Base-by-base conservation (phyloP, 495 filamentous ascomycete genomes). In the Xylaria grammica region DNA sequence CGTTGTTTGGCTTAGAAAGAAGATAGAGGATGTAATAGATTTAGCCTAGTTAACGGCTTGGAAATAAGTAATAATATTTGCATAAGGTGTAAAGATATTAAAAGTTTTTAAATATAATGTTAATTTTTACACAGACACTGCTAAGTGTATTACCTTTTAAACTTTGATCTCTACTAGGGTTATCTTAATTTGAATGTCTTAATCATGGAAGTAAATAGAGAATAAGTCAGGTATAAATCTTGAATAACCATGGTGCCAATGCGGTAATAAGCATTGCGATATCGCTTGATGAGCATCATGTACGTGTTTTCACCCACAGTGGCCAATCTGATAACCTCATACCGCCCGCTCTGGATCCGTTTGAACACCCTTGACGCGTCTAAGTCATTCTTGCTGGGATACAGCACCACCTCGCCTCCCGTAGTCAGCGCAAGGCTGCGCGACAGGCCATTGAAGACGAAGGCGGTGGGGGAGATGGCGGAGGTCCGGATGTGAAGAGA, bases 241-340 rank as follows among this genome's bases (percentile, higher is more conserved):
- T 60, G 29, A 20, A 61, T 46, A 20, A 26, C 32, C 45, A 61
- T 27, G 22, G 46, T 61, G 15, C 58, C 58, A 38, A 61, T 51
- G 17, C 58, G 48, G 13, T 61, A 61, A 13, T 29, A 42, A 5
- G 58, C 29, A n/a, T 45, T 38, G 2, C 40, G 27, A 22, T 61
- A 50, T 17, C 19, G 27, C 27, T 61, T 51, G 20, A 61, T 36
- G 4, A 61, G 46, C 58, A 61, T 61, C 58, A 61, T 27, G 7
- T 38, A 61, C 9, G 44, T 29, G 10, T 50, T 36, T 8, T n/a
- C 45, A 42, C 32, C 58, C 20, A 61, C 27, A 17, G 22, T 34
- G 38, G 58, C 58, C 1, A 61, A 30, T 24, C 20, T 26, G 15
- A 61, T 61, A n/a, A 42, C 42, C 20, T 46, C 46, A 30, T 61